phyloP scores from a whole-genome alignment of 176 grass and related monocot species.

The Aegilops tauschii region DNA sequence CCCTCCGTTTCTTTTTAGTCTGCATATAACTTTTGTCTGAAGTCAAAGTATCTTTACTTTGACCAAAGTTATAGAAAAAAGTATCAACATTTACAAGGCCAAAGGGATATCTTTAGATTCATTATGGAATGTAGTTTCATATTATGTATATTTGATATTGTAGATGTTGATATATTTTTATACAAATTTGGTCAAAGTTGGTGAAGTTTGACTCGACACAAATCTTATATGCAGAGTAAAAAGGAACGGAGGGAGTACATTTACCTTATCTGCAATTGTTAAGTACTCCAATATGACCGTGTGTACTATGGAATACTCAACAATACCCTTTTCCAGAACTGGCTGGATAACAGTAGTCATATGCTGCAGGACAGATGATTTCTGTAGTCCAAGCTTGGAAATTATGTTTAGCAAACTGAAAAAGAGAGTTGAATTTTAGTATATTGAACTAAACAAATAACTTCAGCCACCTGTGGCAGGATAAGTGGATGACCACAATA shows the following conservation, averaged over 20 bases:
- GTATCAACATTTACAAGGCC: too few relatives aligned
- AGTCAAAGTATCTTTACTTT: too few relatives aligned
- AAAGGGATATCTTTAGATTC: too few relatives aligned
- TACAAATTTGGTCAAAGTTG: too few relatives aligned
- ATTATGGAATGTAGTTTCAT: too few relatives aligned
- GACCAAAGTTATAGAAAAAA: too few relatives aligned
- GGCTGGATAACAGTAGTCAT: conserved; percentile 67
- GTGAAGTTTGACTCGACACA: too few relatives aligned
- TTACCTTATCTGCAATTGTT: conserved; percentile 95
- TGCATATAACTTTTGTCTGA: too few relatives aligned
- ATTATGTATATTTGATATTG: too few relatives aligned
- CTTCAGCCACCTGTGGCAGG: not conserved
- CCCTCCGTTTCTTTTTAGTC: too few relatives aligned
- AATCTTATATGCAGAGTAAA: too few relatives aligned
- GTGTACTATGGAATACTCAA: conserved; percentile 86
- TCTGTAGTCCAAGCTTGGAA: conserved; percentile 83
- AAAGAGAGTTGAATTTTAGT: conserved; percentile 5
- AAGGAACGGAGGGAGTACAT: not conserved
- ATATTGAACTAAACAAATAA: not conserved
- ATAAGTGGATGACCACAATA: not conserved
- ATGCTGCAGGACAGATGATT: conserved; percentile 71
- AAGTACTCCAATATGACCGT: conserved; percentile 74
- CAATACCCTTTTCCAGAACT: conserved; percentile 84
- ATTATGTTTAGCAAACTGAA: conserved; percentile 83
- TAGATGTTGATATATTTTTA: too few relatives aligned